Conservation (phyloP, 768 basidiomycete genomes). For the Mycena latifolia region DNA sequence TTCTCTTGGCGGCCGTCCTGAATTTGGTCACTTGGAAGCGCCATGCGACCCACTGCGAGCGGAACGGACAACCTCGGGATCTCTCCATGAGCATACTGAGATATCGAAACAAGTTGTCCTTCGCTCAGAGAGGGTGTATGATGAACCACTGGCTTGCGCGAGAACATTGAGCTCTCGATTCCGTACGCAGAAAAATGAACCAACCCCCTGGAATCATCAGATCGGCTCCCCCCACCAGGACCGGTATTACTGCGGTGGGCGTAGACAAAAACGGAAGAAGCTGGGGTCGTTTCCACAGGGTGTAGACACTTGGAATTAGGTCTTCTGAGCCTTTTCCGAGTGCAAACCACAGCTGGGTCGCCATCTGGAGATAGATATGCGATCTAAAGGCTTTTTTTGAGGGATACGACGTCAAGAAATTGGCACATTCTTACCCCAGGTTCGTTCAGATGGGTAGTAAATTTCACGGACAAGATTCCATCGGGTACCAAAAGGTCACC, state of each 20-base stretch:
- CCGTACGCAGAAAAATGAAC: constrained; percentile 38
- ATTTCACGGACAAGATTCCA: constrained; percentile 75
- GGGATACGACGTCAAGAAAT: not conserved
- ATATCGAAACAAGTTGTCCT: constrained; percentile 73
- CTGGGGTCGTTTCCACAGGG: constrained; percentile 80
- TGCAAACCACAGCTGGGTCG: constrained; percentile 85
- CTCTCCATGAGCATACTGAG: constrained; percentile 57
- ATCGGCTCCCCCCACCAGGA: constrained; percentile 84
- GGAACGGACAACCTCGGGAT: constrained; percentile 62
- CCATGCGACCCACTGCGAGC: constrained; percentile 83
- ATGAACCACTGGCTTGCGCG: constrained; percentile 69
- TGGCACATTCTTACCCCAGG: constrained; percentile 64
- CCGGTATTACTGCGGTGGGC: constrained; percentile 57
- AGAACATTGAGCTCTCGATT: constrained; percentile 27
- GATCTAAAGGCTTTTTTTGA: constrained; percentile 55
- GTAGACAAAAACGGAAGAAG: constrained; percentile 65
- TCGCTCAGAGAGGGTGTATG: constrained; percentile 56
- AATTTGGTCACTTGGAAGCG: constrained; percentile 64
- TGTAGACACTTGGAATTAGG: constrained; percentile 85
- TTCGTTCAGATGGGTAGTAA: constrained; percentile 73
- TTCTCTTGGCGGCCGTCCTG: constrained; percentile 59
- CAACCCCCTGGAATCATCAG: constrained; percentile 90
- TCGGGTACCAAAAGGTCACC: constrained; percentile 82
- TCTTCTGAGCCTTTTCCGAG: constrained; percentile 76
- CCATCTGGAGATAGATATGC: constrained; percentile 74